These are phyloP conservation scores for Ascoidea tarda DNA, from an alignment of 805 yeast genomes.

Conservation along the genomic window DNA sequence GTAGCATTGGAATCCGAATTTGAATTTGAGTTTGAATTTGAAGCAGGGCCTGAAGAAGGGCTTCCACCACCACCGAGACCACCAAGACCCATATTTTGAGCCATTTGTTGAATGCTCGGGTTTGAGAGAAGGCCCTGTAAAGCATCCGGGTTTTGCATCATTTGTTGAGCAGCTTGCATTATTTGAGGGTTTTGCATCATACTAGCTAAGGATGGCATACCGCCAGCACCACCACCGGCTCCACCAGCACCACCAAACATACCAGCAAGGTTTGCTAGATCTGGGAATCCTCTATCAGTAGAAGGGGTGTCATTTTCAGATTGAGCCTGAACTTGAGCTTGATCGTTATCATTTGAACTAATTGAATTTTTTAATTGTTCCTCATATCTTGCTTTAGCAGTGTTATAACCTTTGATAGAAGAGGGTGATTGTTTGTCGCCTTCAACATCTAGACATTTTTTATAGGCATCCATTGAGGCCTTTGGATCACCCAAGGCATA, in stretches of 20 bases:
- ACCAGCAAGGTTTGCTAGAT: constrained; percentile 39
- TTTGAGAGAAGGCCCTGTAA: constrained; percentile 61
- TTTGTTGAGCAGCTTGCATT: constrained; percentile 75
- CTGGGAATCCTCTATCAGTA: constrained; percentile 23
- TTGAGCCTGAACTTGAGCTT: constrained; percentile 14
- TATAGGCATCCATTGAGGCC: constrained; percentile 83
- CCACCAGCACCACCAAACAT: constrained; percentile 58
- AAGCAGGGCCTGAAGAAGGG: constrained; percentile 8
- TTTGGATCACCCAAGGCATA: constrained; percentile 90
- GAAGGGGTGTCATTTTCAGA: constrained; percentile 15
- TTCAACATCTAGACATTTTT: constrained; percentile 75
- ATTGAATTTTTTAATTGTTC: constrained; percentile 44
- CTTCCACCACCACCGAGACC: constrained; percentile 26
- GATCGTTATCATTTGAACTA: constrained; percentile 10
- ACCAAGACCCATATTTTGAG: constrained; percentile 58
- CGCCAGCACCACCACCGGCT: constrained; percentile 50
- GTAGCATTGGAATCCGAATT: constrained; percentile 8
- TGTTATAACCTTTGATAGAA: constrained; percentile 86
- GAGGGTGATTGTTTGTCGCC: constrained; percentile 77
- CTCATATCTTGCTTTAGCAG: constrained; percentile 79
- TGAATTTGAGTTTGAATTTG: constrained; percentile 14
- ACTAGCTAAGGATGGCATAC: constrained; percentile 52
- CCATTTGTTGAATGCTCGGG: constrained; percentile 77
- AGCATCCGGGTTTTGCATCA: constrained; percentile 80
- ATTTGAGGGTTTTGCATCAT: constrained; percentile 85